These are phyloP conservation scores for Tylopilus sp. DNA, from an alignment of 768 basidiomycete species.

Conservation along the genomic window DNA sequence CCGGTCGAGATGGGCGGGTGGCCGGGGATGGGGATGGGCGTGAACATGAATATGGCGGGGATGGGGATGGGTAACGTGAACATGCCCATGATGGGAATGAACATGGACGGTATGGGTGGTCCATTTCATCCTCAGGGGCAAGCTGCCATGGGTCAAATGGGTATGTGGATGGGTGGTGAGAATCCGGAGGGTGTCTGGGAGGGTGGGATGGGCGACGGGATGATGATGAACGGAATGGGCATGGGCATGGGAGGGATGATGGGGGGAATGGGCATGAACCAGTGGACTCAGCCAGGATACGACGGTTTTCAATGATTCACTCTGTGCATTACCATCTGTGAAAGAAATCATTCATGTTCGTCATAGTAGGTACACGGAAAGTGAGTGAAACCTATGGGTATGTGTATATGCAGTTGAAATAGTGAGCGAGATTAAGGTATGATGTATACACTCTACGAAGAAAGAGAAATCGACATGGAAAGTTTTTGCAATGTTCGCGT, in stretches of 20 bases:
- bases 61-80: conserved; percentile 40
- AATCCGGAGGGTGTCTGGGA: conserved; percentile 35
- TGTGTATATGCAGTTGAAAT: conserved; percentile 25
- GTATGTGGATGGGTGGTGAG: conserved; percentile 37
- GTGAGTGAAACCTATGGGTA: conserved; percentile 20
- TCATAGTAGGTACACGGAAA: conserved; percentile 5
- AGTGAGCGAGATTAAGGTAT: conserved; percentile 25
- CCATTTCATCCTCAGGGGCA: conserved; percentile 23
- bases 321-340: neutral
- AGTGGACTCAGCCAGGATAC: conserved; percentile 35
- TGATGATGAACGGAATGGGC: conserved; percentile 40
- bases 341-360: neutral
- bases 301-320: conserved; percentile 29
- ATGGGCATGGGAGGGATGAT: conserved; percentile 36
- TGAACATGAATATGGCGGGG: conserved; percentile 37
- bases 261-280: conserved; percentile 38
- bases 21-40: conserved; percentile 37
- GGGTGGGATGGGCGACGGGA: conserved; percentile 39
- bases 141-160: conserved; percentile 22
- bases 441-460: conserved; percentile 46
- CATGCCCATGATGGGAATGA: conserved; percentile 42
- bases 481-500: neutral
- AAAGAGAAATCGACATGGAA: conserved; percentile 19
- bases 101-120: conserved; percentile 31
- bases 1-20: conserved; percentile 33